Base-by-base conservation (phyloP, 2,329 filamentous ascomycete species). In the Tolypocladium amazonense region DNA sequence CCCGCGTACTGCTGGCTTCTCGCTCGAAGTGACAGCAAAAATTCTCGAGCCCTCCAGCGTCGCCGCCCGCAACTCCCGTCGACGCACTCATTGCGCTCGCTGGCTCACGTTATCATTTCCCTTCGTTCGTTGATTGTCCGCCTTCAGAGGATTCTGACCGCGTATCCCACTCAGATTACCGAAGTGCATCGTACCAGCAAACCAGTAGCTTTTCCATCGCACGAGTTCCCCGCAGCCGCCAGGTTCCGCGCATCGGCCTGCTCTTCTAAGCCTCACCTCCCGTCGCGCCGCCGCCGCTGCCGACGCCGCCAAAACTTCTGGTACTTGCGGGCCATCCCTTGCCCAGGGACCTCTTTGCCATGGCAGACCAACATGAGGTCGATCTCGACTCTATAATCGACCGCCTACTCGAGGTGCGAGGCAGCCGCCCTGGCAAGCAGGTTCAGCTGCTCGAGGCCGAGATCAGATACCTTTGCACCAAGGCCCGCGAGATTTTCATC, bases 381-480 rank as follows among this genome's bases (percentile, higher is more conserved):
- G 93, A 97, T 81, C 85, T 99, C 80, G 94, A 99, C 79, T 97
- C 92, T 72, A 96, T 97, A 87, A 97, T 99, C 82, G 93, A 97
- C 78, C 87, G 94, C 77, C 86, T 99, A 72, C 84, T 97, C 73
- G 94, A 99, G 80, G 94, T 97, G 74, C 89, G 94, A 79, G 94
- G 93, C 75, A 97, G 92, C 83, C 88, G 94, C 73, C 94, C 94
- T 61, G 94, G 94, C 71, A 99, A 99, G 82, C 94, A 97, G 79
- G 94, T 99, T 59, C 93, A 97, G 80, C 85, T 99, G 67, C 82
- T 96, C 66, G 94, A 99, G 78, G 87, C 90, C 63, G 94, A 97
- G 80, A 99, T 99, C 69, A 89, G 93, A 73, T 96, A 87, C 78
- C 86, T 99, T 66, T 99, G 94, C 85, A 97, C 93, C 75, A 97